phyloP scores from a whole-genome alignment of 139 green algal species.

The Haematococcus lacustris region DNA sequence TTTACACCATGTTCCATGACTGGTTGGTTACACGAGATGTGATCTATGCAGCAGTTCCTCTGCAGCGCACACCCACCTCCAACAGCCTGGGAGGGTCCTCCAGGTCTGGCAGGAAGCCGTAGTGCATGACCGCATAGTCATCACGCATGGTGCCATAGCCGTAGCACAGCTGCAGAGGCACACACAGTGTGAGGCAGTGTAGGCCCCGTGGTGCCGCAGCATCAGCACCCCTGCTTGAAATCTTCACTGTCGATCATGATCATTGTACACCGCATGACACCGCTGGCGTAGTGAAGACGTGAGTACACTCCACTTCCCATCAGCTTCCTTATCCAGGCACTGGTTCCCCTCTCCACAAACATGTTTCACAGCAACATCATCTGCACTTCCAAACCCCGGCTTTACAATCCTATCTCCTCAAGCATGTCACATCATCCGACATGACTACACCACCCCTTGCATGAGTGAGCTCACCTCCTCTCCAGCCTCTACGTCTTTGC shows the following conservation, averaged over 20 bases:
- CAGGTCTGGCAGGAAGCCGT: neutral
- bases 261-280: too few species aligned
- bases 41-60: neutral
- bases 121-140: conserved; percentile 2
- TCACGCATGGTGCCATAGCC: neutral
- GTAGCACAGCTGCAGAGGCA: neutral
- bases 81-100: conserved; percentile 3
- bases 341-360: neutral
- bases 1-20: too few species aligned
- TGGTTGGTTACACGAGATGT: too few species aligned
- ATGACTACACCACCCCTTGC: neutral
- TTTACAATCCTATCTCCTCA: neutral
- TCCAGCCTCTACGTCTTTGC: neutral
- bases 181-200: neutral
- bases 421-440: neutral
- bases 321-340: neutral
- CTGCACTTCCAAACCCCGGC: neutral
- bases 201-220: neutral
- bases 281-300: too few species aligned
- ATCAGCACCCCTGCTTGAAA: too few species aligned
- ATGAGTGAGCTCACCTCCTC: conserved; percentile 1
- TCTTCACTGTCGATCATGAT: too few species aligned
- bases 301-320: neutral
- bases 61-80: neutral
- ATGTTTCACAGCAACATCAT: neutral